phyloP scores from a whole-genome alignment of 768 basidiomycete genomes.

The Hericium rajendrae region DNA sequence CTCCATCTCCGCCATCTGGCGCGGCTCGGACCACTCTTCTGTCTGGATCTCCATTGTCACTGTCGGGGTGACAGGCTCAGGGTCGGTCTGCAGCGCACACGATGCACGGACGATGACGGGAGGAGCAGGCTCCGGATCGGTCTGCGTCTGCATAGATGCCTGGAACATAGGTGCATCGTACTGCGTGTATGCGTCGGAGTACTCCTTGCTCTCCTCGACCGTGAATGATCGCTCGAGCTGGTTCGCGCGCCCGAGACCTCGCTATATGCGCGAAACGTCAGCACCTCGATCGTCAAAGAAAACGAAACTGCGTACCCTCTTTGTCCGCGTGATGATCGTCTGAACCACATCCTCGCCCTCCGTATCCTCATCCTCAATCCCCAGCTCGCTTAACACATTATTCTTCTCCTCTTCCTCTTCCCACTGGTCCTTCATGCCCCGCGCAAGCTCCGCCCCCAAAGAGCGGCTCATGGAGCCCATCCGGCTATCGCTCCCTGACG shows the following conservation, averaged over 20 bases:
- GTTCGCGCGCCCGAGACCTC: conserved; percentile 49
- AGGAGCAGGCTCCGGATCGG: conserved; percentile 47
- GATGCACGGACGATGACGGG: conserved; percentile 28
- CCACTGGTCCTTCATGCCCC: conserved; percentile 41
- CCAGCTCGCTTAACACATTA: conserved; percentile 23
- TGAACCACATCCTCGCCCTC: conserved; percentile 73
- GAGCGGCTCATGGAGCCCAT: conserved; percentile 59
- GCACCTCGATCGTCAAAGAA: not conserved
- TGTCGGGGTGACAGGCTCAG: not conserved
- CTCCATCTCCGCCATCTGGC: conserved; percentile 39
- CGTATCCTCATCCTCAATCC: conserved; percentile 37
- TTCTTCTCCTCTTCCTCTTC: conserved; percentile 29
- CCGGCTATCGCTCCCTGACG: conserved; percentile 35
- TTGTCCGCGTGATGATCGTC: conserved; percentile 82
- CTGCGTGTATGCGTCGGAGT: conserved; percentile 65
- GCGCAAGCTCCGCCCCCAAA: conserved; percentile 62
- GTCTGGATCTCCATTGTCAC: conserved; percentile 14
- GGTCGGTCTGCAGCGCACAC: conserved; percentile 42
- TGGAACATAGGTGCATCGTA: conserved; percentile 51
- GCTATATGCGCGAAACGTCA: conserved; percentile 1
- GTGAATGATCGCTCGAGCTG: conserved; percentile 30
- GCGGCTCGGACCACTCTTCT: conserved; percentile 18
- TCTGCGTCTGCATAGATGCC: conserved; percentile 42
- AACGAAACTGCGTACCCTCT: conserved; percentile 39
- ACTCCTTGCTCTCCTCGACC: conserved; percentile 61